Conservation (phyloP, 164 flowering plant genomes). For the Stephania yunnanensis region DNA sequence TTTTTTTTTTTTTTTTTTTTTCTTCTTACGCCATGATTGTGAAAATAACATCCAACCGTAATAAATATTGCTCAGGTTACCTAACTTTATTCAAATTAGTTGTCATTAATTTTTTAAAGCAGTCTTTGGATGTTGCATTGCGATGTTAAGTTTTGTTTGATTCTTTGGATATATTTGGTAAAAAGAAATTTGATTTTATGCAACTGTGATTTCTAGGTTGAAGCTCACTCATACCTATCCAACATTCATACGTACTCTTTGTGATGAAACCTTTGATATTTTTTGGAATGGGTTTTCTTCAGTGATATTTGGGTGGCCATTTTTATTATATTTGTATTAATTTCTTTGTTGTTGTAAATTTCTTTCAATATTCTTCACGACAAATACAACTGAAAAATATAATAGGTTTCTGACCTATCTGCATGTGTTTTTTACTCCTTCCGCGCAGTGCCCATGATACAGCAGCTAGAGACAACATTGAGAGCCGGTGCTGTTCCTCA, state of each 20-base stretch:
- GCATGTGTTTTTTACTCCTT: not conserved
- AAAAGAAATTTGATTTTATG: too few relatives aligned
- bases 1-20: not conserved
- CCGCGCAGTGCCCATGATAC: slow-evolving; percentile 93
- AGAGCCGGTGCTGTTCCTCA: slow-evolving; percentile 80
- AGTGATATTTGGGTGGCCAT: not conserved
- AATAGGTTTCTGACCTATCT: not conserved
- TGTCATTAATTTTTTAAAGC: not conserved
- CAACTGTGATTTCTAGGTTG: too few relatives aligned
- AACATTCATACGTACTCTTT: not conserved
- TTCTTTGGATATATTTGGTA: not conserved
- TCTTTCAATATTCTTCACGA: not conserved
- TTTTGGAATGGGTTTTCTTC: not conserved
- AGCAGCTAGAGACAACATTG: slow-evolving; percentile 71
- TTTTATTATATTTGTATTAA: not conserved
- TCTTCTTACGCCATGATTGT: not conserved
- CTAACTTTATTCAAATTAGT: too few relatives aligned
- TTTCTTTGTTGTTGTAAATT: not conserved
- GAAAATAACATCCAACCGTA: not conserved
- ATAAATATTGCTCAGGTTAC: too few relatives aligned
- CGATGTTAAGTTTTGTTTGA: not conserved
- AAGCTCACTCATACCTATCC: too few relatives aligned
- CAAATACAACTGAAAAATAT: not conserved
- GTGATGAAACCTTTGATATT: not conserved
- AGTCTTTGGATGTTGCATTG: not conserved